phyloP scores from a whole-genome alignment of 2,329 filamentous ascomycete genomes.

The Paecilomyces variotii region DNA sequence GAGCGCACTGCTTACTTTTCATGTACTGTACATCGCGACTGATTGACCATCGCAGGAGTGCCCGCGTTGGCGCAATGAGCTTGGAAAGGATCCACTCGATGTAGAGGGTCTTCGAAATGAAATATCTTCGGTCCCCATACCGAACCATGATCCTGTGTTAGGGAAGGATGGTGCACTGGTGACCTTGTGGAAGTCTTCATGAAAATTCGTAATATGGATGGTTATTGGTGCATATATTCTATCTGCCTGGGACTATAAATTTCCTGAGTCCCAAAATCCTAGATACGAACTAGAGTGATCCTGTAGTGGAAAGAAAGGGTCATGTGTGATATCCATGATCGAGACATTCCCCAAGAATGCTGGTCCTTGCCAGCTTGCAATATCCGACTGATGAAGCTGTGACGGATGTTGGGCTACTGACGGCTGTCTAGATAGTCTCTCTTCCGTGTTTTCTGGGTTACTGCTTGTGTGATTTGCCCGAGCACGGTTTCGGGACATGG shows the following conservation, averaged over 20 bases:
- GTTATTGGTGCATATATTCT: background rate
- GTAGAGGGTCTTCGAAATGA: slow-evolving; percentile 6
- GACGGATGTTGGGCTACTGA: slow-evolving; percentile 6
- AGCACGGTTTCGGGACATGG: slow-evolving; percentile 1
- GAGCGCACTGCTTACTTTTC: background rate
- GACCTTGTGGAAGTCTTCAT: slow-evolving; percentile 9
- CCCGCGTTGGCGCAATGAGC: slow-evolving; percentile 15
- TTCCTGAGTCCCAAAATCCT: slow-evolving; percentile 22
- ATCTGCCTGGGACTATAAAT: slow-evolving; percentile 10
- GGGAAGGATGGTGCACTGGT: slow-evolving; percentile 12
- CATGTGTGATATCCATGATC: slow-evolving; percentile 19
- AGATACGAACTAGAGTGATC: slow-evolving; percentile 17
- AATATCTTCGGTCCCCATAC: slow-evolving; percentile 10
- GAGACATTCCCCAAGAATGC: slow-evolving; percentile 15
- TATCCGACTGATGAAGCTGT: slow-evolving; percentile 4
- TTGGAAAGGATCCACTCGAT: slow-evolving; percentile 12
- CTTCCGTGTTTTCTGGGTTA: slow-evolving; percentile 4
- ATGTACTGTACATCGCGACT: background rate
- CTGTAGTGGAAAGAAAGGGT: slow-evolving; percentile 23
- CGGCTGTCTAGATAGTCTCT: background rate
- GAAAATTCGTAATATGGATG: background rate
- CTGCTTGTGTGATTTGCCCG: background rate
- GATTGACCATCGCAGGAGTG: slow-evolving; percentile 6
- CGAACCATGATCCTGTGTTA: slow-evolving; percentile 14
- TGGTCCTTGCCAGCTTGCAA: slow-evolving; percentile 9